These are phyloP conservation scores for Lophiostoma macrostomum DNA, from an alignment of 495 filamentous ascomycete species.

Conservation along the genomic window DNA sequence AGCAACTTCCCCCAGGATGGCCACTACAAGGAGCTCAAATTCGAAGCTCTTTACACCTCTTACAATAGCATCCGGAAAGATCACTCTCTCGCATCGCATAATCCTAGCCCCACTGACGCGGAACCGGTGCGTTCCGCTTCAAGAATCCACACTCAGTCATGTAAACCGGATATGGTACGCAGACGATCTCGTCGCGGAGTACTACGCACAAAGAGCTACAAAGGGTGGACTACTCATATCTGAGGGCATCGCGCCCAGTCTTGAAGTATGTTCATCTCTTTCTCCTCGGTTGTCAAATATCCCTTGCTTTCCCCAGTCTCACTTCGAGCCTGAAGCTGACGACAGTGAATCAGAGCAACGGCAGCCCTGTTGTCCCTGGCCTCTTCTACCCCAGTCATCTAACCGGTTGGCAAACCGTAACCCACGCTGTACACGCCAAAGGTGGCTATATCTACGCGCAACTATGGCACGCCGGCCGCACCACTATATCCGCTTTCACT, in stretches of 20 bases:
- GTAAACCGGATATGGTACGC: constrained; percentile 49
- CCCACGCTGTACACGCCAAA: constrained; percentile 53
- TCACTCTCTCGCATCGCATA: constrained; percentile 24
- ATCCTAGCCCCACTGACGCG: constrained; percentile 29
- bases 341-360: constrained; percentile 39
- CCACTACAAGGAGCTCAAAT: too few relatives aligned
- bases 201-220: constrained; percentile 55
- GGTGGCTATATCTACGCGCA: constrained; percentile 54
- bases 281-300: too few relatives aligned
- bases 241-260: constrained; percentile 54
- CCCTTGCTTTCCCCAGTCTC: too few relatives aligned
- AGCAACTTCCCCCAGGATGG: too few relatives aligned
- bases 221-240: constrained; percentile 55
- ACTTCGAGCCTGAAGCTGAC: too few relatives aligned
- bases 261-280: constrained; percentile 43
- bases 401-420: constrained; percentile 50
- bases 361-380: constrained; percentile 51
- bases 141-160: constrained; percentile 30
- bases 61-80: constrained; percentile 19
- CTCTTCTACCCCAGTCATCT: constrained; percentile 50
- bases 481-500: constrained; percentile 47
- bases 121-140: constrained; percentile 17
- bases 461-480: constrained; percentile 53
- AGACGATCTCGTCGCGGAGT: constrained; percentile 49
- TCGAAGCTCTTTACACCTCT: constrained; percentile 25